Evolutionary conservation across 768 basidiomycete species (phyloP), one percentile per base, ranked within the genome.

Genomic region (Phlebiopsis flavidoalba): DNA sequence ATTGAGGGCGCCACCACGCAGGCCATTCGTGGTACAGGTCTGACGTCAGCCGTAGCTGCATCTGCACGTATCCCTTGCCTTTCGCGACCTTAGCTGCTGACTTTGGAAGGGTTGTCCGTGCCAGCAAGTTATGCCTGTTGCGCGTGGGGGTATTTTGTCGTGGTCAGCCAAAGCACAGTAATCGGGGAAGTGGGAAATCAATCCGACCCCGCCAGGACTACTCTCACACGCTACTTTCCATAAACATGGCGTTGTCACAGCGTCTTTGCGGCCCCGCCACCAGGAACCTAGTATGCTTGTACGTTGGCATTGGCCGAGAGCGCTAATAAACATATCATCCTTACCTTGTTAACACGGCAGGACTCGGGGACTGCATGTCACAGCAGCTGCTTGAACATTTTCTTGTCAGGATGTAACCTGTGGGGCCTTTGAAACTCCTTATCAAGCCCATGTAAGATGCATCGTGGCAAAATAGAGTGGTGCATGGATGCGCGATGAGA

Each of bases 401-500:
- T 68, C 57, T 46, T 79, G 77, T n/a, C 7, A 97, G 70, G 3
- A 85, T 73, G 1, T n/a, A 69, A 65, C 67, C n/a, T 88, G 80
- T 1, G 81, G 77, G 1, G 91, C 93, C 54, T n/a, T n/a, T 79
- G 80, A 6, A 98, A 69, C 70, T 95, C 90, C n/a, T n/a, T 31
- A 95, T 79, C 2, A 87, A 77, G 0, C 86, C 84, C 64, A 80
- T 83, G 72, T 98, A 98, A 1, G 93, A 95, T 0, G 91, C 89
- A 67, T 99, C 96, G 59, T 95, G 93, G n/a, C 1, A 96, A 72
- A 57, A 97, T 94, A 1, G 88, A 87, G 5, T 87, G 91, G 63
- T 93, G 91, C 10, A 88, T 72, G 0, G 93, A 83, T 3, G 97
- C 95, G 33, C 96, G 84, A 73, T 97, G 89, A 1, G 95, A 95